Evolutionary conservation across 805 yeast species (phyloP), one percentile per base, ranked within the genome.

Genomic region (Metschnikowia colocasiae): DNA sequence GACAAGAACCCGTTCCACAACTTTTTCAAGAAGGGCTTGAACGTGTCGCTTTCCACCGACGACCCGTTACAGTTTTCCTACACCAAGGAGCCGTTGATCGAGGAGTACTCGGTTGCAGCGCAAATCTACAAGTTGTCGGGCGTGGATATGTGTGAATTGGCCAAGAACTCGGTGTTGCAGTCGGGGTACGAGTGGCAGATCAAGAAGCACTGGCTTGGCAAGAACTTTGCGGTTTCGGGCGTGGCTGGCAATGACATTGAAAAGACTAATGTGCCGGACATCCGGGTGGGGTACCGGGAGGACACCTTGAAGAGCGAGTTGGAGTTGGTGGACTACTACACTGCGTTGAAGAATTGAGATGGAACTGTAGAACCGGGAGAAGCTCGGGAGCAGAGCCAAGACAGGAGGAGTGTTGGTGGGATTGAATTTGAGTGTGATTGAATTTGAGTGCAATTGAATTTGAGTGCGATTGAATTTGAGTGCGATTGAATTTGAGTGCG

Each of bases 31-130:
- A 82, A 94, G 62, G 99, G 99, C 2, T 73, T 94, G 63, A 92
- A 92, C 60, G 97, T 94, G 33, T 89, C 97, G 0, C 72, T 94
- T 46, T 91, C 97, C 0, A 90, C 98, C 0, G 99, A 94, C 68
- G 99, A 94, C 71, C 99, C 99, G 6, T 75, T 94, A 43, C 99
- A 95, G 69, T 94, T 94, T 63, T 87, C 97, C 0, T 94, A 90
- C 69, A 94, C 99, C 27, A 82, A 95, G 60, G 99, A 94, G 62
- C 98, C 99, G 13, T 76, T 94, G 60, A 94, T 94, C 57, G 99
- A 94, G 66, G 99, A 94, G 67, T 94, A 91, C 64, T 88, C 97
- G 2, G 98, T 94, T 26, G 99, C 99, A 6, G 98, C 97, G 0
- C 98, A 94, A 67, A 94, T 94, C 56, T 94, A 91, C 75, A 90